Evolutionary conservation across 306 rosid genomes (phyloP), one percentile per base, ranked within the genome.

Genomic region (Macrotyloma uniflorum): DNA sequence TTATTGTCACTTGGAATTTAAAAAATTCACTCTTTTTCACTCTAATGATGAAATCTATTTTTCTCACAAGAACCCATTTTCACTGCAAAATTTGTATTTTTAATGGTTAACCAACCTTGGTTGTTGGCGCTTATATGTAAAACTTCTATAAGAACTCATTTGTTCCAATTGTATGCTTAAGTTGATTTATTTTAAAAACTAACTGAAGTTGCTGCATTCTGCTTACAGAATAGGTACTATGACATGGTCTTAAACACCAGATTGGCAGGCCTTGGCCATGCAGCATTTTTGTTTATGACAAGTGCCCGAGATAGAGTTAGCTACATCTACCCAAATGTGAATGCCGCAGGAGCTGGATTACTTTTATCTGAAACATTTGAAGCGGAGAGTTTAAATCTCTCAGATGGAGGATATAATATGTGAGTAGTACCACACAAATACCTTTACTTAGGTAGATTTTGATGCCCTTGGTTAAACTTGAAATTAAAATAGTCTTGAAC

Each of bases 221-320:
- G 80, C 16, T 70, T 70, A 40, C 97, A 94, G 98, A 47, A 8
- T 55, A 90, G 98, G 88, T 94, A 92, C 85, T 94, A 94, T 79
- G 98, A 92, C 81, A 94, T 94, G 98, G 84, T 94, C 19, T 87
- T 94, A 80, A 89, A 95, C 75, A 90, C 97, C 38, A 94, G 85
- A 84, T 87, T 92, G 72, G 98, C 97, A 63, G 98, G 97, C 50
- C 35, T 92, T 14, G 97, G 98, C 45, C 98, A 94, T 83, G 97
- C 90, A 8, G 77, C 82, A 24, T 94, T 92, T 84, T 74, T 94
- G 86, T 94, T 92, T 57, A 84, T 94, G 98, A 85, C 96, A 65
- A 84, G 97, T 14, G 98, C 98, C 16, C 70, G 97, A 36, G 97
- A 92, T 23, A 88, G 91, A 82, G 97, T 92, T 33, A 90, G 98